Base-by-base conservation (phyloP, 192 early-diverging fungal genomes). In the Lobulomyces angularis region DNA sequence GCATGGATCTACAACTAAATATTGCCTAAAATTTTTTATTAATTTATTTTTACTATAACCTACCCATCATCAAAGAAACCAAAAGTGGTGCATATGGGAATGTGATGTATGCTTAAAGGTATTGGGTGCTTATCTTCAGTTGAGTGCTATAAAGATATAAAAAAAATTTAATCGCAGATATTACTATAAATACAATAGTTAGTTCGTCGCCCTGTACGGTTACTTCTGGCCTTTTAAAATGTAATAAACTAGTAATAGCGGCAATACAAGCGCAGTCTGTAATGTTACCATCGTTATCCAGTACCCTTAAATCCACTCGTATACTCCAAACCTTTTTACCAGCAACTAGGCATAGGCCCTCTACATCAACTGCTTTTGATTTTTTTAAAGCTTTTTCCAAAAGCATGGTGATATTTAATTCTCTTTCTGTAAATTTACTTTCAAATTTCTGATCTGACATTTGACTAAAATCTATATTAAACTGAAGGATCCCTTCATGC, bases 301-400 rank as follows among this genome's bases (percentile, higher is more conserved):
- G 56, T 42, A 97, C 86, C 29, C 84, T 82, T 25, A 97, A 53
- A 55, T 97, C 90, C 12, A 97, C 71, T 3, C 84, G 79, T 24
- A 99, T 67, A 14, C 68, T 63, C 95, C 95, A 99, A 8, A 95
- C 86, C 65, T 95, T 91, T 56, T 90, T 83, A 19, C 90, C 90
- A 8, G 90, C 82, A 43, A 97, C 57, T 40, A 99, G 93, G 50
- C 95, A 99, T 40, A 99, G 58, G 27, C 90, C 89, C 57, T 99
- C 95, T 4, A 88, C 84, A 58, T 99, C 95, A 43, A 99, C 64
- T 14, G 90, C 90, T 25, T 85, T 66, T 41, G 75, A 79, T 46
- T 79, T 67, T 43, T 75, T 68, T 55, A 99, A 58, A 1, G 86
- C 76, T 44, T 86, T 88, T 46, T 99, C 95, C 24, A 99, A 59